A percentile compares a stretch with the other conserved stretches of the same genome.
Conservation (phyloP, 192 early-diverging fungal species). For the Chytriomyces sp. region DNA sequence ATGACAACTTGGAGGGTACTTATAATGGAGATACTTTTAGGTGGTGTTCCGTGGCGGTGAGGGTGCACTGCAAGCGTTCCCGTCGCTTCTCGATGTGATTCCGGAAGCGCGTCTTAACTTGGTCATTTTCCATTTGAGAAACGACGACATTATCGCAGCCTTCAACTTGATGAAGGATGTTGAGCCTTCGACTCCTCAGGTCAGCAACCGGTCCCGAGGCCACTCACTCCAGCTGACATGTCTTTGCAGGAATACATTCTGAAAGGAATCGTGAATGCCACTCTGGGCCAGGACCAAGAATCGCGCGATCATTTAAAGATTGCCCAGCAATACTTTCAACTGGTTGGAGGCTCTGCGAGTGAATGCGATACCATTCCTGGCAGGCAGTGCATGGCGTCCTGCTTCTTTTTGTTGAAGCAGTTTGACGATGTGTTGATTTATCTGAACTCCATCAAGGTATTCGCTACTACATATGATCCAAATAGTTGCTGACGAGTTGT, state of each 20-base stretch:
- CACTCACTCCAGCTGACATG: neutral
- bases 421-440: slow-evolving; percentile 71
- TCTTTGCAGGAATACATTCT: slow-evolving; percentile 61
- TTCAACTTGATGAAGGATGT: slow-evolving; percentile 71
- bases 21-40: neutral
- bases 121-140: slow-evolving; percentile 63
- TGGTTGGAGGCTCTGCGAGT: slow-evolving; percentile 63
- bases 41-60: slow-evolving; percentile 63
- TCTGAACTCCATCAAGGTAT: slow-evolving; percentile 66
- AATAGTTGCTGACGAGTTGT: slow-evolving; percentile 34
- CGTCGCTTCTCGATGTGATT: slow-evolving; percentile 61
- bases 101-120: slow-evolving; percentile 67
- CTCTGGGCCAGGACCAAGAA: slow-evolving; percentile 65
- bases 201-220: neutral
- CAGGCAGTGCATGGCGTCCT: slow-evolving; percentile 67
- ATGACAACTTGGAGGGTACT: too few species aligned
- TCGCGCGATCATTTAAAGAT: slow-evolving; percentile 67
- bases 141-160: slow-evolving; percentile 62
- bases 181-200: slow-evolving; percentile 64
- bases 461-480: slow-evolving; percentile 11
- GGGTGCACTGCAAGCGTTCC: slow-evolving; percentile 63
- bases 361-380: slow-evolving; percentile 71
- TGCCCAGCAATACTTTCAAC: slow-evolving; percentile 69
- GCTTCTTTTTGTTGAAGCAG: slow-evolving; percentile 67
- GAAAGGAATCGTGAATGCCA: slow-evolving; percentile 68